These are phyloP conservation scores for Backusella circina DNA, from an alignment of 192 early-diverging fungal genomes.

Conservation along the genomic window DNA sequence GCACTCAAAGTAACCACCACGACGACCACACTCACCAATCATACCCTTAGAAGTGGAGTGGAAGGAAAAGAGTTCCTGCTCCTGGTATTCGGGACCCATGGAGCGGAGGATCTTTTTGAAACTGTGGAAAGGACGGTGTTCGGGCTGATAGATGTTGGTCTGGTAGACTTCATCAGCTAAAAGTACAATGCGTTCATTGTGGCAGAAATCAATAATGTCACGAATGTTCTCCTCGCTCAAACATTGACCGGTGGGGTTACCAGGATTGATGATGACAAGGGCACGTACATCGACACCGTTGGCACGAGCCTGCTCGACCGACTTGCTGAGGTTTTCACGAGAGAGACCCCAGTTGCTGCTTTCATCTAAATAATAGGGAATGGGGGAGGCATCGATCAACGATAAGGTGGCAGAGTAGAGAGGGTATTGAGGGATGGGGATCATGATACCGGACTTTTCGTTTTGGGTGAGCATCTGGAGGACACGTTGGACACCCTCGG, in stretches of 20 bases:
- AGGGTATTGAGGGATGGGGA: slow-evolving; percentile 98
- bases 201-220: slow-evolving; percentile 88
- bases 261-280: slow-evolving; percentile 96
- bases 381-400: slow-evolving; percentile 78
- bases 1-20: slow-evolving; percentile 98
- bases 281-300: slow-evolving; percentile 88
- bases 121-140: slow-evolving; percentile 84
- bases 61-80: slow-evolving; percentile 91
- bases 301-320: slow-evolving; percentile 59
- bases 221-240: slow-evolving; percentile 79
- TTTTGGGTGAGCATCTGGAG: slow-evolving; percentile 83
- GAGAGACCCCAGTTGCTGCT: slow-evolving; percentile 77
- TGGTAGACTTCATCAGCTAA: slow-evolving; percentile 99
- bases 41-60: slow-evolving; percentile 97
- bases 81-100: slow-evolving; percentile 64
- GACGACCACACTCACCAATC: slow-evolving; percentile 96
- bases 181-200: slow-evolving; percentile 75
- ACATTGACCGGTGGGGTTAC: slow-evolving; percentile 96
- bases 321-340: slow-evolving; percentile 58
- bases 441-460: slow-evolving; percentile 90
- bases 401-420: slow-evolving; percentile 93
- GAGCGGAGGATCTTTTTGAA: slow-evolving; percentile 92
- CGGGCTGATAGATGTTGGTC: slow-evolving; percentile 85
- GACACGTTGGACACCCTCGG: slow-evolving; percentile 88
- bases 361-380: slow-evolving; percentile 94